Base-by-base conservation (phyloP, 2,329 filamentous ascomycete species). In the Fusarium sp. region DNA sequence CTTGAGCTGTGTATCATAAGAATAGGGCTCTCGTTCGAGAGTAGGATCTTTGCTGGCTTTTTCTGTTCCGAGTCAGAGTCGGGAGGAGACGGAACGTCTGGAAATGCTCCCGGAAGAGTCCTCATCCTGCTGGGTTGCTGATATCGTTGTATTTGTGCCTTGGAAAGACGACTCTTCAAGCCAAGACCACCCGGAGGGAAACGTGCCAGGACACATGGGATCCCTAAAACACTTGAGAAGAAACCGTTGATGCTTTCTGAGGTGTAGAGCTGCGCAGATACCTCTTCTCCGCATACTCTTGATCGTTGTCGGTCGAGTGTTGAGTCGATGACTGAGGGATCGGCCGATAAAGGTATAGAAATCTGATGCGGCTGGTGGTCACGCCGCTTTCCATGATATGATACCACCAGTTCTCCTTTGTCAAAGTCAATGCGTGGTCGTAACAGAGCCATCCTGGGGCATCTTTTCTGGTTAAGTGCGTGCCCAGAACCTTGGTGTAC, bases 1-100 rank as follows among this genome's bases (percentile, higher is more conserved):
- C 95, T 98, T 11, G 93, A 91, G 64, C 91, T 89, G 22, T 94
- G 95, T 65, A 98, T 92, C 56, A 94, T 90, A 1, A 99, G 88
- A 52, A 99, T 97, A 0, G 97, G 96, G 63, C 95, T 97, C 82
- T 98, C 97, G 81, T 99, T 99, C 27, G 95, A 94, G 4, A 99
- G 86, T 0, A 97, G 85, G 37, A 98, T 95, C 5, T 91, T 88
- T 81, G 64, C 82, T 65, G 31, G 80, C 54, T 75, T 78, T 18
- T 68, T 71, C 24, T 79, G 77, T 50, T 91, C 86, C 29, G 84
- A 85, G 69, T 90, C 90, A 0, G 90, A 92, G 59, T 91, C 89
- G 3, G 88, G 87, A 10, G 88, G 89, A 22, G 87, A 89, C 20
- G 88, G 87, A 2, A 87, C 85, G 45, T 80, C 82, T 33, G 89